Evolutionary conservation across 2,329 filamentous ascomycete species (phyloP).

Genomic region (Trichothecium roseum): DNA sequence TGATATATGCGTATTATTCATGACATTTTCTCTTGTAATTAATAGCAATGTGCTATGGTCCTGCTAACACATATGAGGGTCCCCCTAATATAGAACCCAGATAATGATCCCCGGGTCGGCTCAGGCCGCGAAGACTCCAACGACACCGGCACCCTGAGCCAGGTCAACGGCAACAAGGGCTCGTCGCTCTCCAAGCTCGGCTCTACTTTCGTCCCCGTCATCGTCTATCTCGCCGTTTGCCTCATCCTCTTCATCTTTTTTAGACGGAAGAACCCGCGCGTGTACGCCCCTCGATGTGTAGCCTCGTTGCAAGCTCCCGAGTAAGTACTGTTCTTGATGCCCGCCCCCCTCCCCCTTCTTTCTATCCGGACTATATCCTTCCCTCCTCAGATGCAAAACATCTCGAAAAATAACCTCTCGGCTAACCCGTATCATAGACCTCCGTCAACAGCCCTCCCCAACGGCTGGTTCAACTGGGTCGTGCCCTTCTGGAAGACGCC

Average conservation of each 20-base stretch:
- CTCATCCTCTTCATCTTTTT: constrained; percentile 37
- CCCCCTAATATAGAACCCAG: not conserved
- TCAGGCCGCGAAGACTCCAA: constrained; percentile 21
- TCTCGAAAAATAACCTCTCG: too few species aligned
- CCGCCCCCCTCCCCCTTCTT: too few species aligned
- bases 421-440: constrained; percentile 27
- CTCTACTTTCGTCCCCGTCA: constrained; percentile 43
- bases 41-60: too few species aligned
- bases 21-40: too few species aligned
- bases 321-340: too few species aligned
- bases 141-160: constrained; percentile 22
- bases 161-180: constrained; percentile 18
- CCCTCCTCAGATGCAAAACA: too few species aligned
- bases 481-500: constrained; percentile 53
- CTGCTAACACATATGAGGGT: too few species aligned
- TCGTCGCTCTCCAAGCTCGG: constrained; percentile 26
- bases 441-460: constrained; percentile 48
- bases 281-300: constrained; percentile 45
- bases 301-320: constrained; percentile 34
- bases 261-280: constrained; percentile 36
- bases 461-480: constrained; percentile 58
- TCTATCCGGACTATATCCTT: too few species aligned
- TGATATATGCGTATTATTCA: too few species aligned
- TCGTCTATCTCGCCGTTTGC: constrained; percentile 39
- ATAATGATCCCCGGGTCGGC: constrained; percentile 22